Percentiles rank a stretch among this genome's conserved stretches.
These are phyloP conservation scores for Fonsecaea monophora DNA, from an alignment of 2,329 filamentous ascomycete species.

Conservation along the genomic window DNA sequence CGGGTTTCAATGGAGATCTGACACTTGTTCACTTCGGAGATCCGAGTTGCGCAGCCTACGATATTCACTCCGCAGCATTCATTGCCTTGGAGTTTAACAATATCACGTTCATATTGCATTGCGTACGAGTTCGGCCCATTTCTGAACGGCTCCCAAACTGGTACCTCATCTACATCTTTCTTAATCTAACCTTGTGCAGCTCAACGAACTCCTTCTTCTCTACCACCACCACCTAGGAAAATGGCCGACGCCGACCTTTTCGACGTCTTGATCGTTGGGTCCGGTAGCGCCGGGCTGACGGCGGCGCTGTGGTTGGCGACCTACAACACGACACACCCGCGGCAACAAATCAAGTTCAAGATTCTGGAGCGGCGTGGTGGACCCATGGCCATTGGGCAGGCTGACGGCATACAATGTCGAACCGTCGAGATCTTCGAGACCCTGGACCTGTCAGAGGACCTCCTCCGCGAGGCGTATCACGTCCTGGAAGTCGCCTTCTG, in stretches of 20 bases:
- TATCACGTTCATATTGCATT: background rate
- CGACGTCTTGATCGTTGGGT: constrained; percentile 67
- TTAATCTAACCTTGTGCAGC: background rate
- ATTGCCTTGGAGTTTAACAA: constrained; percentile 2
- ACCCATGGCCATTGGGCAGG: constrained; percentile 65
- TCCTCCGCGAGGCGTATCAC: constrained; percentile 65
- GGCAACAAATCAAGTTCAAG: constrained; percentile 20
- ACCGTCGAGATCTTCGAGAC: constrained; percentile 69
- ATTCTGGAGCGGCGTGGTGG: constrained; percentile 65
- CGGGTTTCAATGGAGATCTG: background rate
- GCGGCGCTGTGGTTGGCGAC: constrained; percentile 67
- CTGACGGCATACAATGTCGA: constrained; percentile 68
- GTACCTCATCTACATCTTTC: background rate
- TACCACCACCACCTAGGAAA: background rate
- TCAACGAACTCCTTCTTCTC: background rate
- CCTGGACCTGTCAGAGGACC: constrained; percentile 61
- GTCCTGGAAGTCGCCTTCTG: constrained; percentile 66
- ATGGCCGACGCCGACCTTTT: constrained; percentile 26
- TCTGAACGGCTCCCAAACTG: background rate
- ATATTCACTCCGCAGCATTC: background rate
- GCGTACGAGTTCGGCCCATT: background rate
- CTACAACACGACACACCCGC: constrained; percentile 52
- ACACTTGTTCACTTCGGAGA: background rate
- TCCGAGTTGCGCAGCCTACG: background rate
- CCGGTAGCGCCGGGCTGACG: constrained; percentile 67